Evolutionary conservation across 306 rosid species (phyloP).

Genomic region (Cyamopsis tetragonoloba): DNA sequence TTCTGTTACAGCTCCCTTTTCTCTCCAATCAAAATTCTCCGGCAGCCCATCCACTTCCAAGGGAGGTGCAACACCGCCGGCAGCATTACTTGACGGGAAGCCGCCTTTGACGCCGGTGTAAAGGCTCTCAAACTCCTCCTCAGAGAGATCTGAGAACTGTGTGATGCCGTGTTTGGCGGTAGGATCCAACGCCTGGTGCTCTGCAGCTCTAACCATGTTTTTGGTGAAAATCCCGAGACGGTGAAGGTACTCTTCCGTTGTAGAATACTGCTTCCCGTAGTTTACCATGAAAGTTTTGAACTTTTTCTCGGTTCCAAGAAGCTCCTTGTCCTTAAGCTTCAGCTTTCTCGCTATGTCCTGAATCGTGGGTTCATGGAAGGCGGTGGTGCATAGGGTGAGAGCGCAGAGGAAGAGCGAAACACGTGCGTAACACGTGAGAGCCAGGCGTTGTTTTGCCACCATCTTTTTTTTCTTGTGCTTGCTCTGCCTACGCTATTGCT

Average conservation of each 20-base stretch:
- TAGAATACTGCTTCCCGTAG: slow-evolving; percentile 54
- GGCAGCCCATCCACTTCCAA: slow-evolving; percentile 57
- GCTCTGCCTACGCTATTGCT: neutral
- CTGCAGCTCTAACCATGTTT: slow-evolving; percentile 63
- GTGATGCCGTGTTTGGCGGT: slow-evolving; percentile 83
- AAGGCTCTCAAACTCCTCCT: slow-evolving; percentile 57
- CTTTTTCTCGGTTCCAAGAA: slow-evolving; percentile 50
- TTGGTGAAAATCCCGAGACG: slow-evolving; percentile 63
- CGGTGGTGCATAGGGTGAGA: slow-evolving; percentile 21
- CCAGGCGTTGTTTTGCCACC: neutral
- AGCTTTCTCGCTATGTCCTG: slow-evolving; percentile 39
- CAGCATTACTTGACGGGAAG: neutral
- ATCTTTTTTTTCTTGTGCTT: neutral
- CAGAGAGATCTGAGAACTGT: slow-evolving; percentile 67
- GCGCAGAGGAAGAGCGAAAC: slow-evolving; percentile 41
- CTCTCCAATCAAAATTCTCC: slow-evolving; percentile 85
- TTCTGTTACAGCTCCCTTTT: slow-evolving; percentile 80
- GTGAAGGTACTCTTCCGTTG: slow-evolving; percentile 65
- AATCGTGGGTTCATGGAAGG: slow-evolving; percentile 20
- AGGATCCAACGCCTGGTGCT: slow-evolving; percentile 79
- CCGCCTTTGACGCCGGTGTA: slow-evolving; percentile 58
- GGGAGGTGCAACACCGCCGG: slow-evolving; percentile 19
- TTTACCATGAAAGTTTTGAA: slow-evolving; percentile 62
- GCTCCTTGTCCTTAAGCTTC: slow-evolving; percentile 7
- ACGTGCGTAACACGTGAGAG: slow-evolving; percentile 34